Evolutionary conservation across 441 rosid species (phyloP).

Genomic region (Erysimum pusillum): DNA sequence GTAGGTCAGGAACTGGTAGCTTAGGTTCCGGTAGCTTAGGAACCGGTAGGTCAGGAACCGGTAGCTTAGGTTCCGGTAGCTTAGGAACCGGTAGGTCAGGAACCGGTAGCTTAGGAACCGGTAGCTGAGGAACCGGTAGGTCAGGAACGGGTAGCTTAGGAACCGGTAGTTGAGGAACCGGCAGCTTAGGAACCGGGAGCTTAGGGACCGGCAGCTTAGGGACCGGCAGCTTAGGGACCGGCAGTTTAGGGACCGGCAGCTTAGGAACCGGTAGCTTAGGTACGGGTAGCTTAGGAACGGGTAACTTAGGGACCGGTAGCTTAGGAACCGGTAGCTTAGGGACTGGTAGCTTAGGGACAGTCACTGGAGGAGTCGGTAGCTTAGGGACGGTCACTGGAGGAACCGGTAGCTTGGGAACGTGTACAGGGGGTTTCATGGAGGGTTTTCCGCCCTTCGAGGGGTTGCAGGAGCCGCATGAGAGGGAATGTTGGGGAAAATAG

Average conservation of each 20-base stretch:
- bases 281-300: not conserved
- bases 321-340: not conserved
- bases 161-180: not conserved
- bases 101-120: not conserved
- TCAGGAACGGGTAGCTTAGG: constrained; percentile 16
- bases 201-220: not conserved
- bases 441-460: constrained; percentile 28
- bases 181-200: not conserved
- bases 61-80: constrained; percentile 7
- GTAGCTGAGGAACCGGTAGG: not conserved
- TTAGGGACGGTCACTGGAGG: constrained; percentile 37
- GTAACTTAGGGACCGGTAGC: constrained; percentile 18
- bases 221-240: not conserved
- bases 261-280: not conserved
- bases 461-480: constrained; percentile 45
- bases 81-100: not conserved
- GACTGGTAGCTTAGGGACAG: constrained; percentile 4
- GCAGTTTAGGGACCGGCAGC: not conserved
- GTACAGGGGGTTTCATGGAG: constrained; percentile 26
- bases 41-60: not conserved
- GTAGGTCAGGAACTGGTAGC: not conserved
- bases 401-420: constrained; percentile 29
- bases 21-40: constrained; percentile 1
- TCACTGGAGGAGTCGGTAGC: constrained; percentile 37
- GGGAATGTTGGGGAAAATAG: constrained; percentile 30